Evolutionary conservation across 352 stramenopile species (phyloP), one percentile per base, ranked within the genome.

Genomic region (Pythium dissimile): DNA sequence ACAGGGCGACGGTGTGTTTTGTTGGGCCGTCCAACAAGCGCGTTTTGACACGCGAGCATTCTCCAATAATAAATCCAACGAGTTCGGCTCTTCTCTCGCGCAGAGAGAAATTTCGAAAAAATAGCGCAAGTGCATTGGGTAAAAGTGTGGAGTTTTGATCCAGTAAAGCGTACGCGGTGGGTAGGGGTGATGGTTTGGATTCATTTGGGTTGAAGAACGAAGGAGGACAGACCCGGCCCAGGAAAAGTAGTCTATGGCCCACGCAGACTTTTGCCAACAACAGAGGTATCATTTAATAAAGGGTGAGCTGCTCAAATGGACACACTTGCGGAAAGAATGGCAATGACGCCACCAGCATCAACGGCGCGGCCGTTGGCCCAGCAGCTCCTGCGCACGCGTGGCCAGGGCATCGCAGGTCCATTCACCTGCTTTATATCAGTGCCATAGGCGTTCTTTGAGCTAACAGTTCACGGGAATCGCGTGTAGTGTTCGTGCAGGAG

Each of bases 401-500:
- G 58, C 20, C 48, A 58, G 30, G 70, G 67, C 30, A 75, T 73
- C 34, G 50, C 70, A 37, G 66, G 69, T 73, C n/a, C n/a, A n/a
- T n/a, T n/a, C n/a, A n/a, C n/a, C n/a, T n/a, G n/a, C n/a, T n/a
- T n/a, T n/a, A n/a, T n/a, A n/a, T n/a, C n/a, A n/a, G n/a, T n/a
- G n/a, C n/a, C n/a, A n/a, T n/a, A n/a, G n/a, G 24, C 39, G 26
- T 32, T 12, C 0, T 49, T 24, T 7, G 3, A 18, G 21, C 11
- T 4, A 41, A 23, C 15, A 0, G 34, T n/a, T 41, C 11, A 27
- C 47, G 15, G 18, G 30, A 30, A 38, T 23, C n/a, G 18, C 7
- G 26, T 39, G 21, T 47, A 92, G 82, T 66, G 2, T 80, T 87
- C 39, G 71, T 92, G 28, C 80, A 90, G 71, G 66, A 90, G 52